Evolutionary conservation across 108 stramenopile species (phyloP), one percentile per base, ranked within the genome.

Genomic region (Skeletonema grethae): DNA sequence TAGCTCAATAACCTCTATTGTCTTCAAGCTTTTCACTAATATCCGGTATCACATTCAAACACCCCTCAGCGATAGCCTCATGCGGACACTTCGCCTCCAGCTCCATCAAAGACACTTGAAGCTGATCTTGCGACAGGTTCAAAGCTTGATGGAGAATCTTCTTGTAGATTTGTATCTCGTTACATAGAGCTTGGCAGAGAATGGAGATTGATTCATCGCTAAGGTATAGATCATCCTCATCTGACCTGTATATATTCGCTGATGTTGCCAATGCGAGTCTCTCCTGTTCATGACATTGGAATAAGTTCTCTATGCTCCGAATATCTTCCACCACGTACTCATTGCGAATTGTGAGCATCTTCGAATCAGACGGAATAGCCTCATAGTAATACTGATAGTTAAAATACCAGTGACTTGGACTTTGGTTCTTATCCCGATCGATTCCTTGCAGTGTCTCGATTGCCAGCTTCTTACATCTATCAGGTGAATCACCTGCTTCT

Each of bases 101-200:
- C 6, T 53, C 50, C 22, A 7, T 53, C 22, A 22, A 22, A 20
- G 50, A 53, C 22, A 24, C 20, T 24, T 22, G 50, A 7, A 53
- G 22, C 50, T 53, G 50, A 53, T 53, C 50, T 9, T 20, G 22
- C 2, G 50, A 53, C 20, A 53, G 9, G 2, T 53, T 53, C 6
- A 53, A 24, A 22, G 50, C 50, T 53, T 8, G 22, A 22, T 53
- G 2, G 20, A 53, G 50, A 46, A 84, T 62, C 11, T 73, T 36
- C 46, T 82, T 84, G 70, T 84, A 84, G 32, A 81, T 6, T 67
- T 84, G 83, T 46, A 84, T 84, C 43, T 84, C 83, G 46, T 81
- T 76, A 53, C 83, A 84, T 5, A 84, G 58, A 34, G 38, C 69
- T 7, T 41, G 70, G 56, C 83, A 84, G 11, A 84, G 65, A 20